phyloP scores from a whole-genome alignment of 2,329 filamentous ascomycete genomes.

The Cladosporium cucumerinum region DNA sequence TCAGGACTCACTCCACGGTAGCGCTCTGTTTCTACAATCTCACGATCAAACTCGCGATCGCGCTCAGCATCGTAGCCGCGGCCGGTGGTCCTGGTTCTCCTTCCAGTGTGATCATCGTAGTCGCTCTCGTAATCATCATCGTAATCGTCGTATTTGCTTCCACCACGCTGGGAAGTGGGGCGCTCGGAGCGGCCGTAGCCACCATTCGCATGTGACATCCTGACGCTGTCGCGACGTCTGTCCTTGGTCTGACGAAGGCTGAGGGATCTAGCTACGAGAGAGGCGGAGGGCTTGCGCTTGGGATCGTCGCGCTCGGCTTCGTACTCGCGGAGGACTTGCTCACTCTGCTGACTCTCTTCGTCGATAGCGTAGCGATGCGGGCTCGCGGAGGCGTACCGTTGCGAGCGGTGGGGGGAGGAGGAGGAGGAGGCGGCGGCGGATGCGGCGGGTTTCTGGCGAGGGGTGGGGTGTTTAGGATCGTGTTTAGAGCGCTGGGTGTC shows the following conservation, averaged over 20 bases:
- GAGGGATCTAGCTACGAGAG: conserved; percentile 11
- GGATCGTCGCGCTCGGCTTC: conserved; percentile 33
- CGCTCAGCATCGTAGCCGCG: conserved; percentile 21
- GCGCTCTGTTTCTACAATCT: conserved; percentile 31
- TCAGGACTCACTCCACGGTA: conserved; percentile 33
- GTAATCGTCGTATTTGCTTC: conserved; percentile 10
- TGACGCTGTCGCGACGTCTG: conserved; percentile 25
- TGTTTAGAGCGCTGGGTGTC: conserved; percentile 3
- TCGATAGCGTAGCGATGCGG: conserved; percentile 21
- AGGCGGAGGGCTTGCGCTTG: conserved; percentile 21
- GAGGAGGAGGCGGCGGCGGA: conserved; percentile 14
- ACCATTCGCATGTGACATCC: conserved; percentile 26
- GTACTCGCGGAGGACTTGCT: conserved; percentile 29
- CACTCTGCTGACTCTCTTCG: conserved; percentile 24
- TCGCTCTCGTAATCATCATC: conserved; percentile 19
- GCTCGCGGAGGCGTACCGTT: background rate
- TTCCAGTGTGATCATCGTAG: conserved; percentile 18
- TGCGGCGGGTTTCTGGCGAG: conserved; percentile 16
- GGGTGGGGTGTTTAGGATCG: background rate
- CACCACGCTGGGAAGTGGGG: conserved; percentile 7
- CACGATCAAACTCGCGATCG: conserved; percentile 31
- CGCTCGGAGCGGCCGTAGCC: conserved; percentile 33
- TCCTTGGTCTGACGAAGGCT: conserved; percentile 19
- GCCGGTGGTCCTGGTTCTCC: conserved; percentile 17
- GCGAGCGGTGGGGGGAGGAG: conserved; percentile 11